phyloP scores from a whole-genome alignment of 352 stramenopile species.

The Phytophthora brassicae region DNA sequence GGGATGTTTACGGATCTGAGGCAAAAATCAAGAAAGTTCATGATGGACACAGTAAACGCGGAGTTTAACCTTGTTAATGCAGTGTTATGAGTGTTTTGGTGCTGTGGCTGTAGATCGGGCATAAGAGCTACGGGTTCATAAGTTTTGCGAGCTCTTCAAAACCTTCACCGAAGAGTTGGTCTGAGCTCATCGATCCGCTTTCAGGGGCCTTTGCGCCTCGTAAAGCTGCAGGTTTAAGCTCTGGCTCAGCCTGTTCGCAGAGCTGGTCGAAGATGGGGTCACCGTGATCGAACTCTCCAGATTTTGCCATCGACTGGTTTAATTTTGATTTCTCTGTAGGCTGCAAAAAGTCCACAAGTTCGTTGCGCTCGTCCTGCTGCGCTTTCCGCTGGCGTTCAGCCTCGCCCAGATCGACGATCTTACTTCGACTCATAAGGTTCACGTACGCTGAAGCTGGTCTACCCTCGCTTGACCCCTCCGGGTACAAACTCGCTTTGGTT shows the following conservation, averaged over 20 bases:
- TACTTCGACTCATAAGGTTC: constrained; percentile 77
- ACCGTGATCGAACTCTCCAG: constrained; percentile 48
- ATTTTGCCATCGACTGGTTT: constrained; percentile 6
- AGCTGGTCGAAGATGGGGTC: constrained; percentile 83
- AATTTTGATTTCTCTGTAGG: constrained; percentile 9
- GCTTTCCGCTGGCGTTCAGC: constrained; percentile 42
- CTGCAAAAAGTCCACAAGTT: constrained; percentile 33
- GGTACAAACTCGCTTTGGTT: constrained; percentile 62
- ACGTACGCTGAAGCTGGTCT: constrained; percentile 70
- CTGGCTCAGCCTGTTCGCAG: constrained; percentile 74
- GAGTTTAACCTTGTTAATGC: constrained; percentile 5
- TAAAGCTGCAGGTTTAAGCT: constrained; percentile 42
- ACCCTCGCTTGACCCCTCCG: constrained; percentile 69
- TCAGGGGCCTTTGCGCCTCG: background rate
- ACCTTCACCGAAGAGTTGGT: constrained; percentile 50
- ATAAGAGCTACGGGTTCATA: constrained; percentile 32
- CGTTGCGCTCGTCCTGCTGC: constrained; percentile 30
- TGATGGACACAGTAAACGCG: constrained; percentile 9
- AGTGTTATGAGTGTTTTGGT: background rate
- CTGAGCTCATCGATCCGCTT: constrained; percentile 14
- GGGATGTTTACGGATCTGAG: background rate
- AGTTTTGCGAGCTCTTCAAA: constrained; percentile 60
- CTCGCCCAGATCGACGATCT: constrained; percentile 72
- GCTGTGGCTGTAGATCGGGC: background rate
- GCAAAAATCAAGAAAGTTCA: constrained; percentile 2